phyloP scores from a whole-genome alignment of 2,329 filamentous ascomycete species.

The Periconia sp. region DNA sequence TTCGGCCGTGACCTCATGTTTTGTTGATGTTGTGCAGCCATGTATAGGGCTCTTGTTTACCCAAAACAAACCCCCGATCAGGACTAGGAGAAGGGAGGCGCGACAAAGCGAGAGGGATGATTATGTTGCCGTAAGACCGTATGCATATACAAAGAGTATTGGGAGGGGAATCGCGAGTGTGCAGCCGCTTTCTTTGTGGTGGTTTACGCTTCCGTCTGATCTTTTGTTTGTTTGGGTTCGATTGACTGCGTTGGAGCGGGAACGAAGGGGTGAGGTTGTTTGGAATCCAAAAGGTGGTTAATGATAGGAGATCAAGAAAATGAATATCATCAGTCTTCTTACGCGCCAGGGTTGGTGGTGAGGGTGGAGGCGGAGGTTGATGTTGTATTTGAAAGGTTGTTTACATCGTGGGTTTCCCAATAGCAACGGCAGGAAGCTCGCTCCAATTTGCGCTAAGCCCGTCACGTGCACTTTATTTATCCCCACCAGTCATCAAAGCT shows the following conservation, averaged over 20 bases:
- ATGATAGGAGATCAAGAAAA: neutral
- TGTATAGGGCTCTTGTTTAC: conserved; percentile 30
- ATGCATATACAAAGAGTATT: neutral
- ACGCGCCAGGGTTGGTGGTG: neutral
- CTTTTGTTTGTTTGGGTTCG: conserved; percentile 1
- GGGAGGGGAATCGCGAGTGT: neutral
- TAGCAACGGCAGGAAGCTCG: too few relatives aligned
- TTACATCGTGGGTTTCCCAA: neutral
- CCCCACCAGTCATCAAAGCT: too few relatives aligned
- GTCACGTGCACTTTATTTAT: too few relatives aligned
- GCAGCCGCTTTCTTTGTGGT: neutral
- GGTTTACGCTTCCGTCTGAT: neutral
- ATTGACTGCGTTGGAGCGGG: neutral
- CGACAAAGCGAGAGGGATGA: neutral
- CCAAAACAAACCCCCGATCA: conserved; percentile 30
- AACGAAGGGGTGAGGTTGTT: neutral
- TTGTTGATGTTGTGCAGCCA: conserved; percentile 41
- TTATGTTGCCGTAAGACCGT: neutral
- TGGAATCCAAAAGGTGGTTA: neutral
- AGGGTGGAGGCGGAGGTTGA: neutral
- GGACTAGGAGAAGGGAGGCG: neutral
- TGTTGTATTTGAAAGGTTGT: neutral
- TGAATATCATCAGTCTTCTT: neutral
- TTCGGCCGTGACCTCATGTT: conserved; percentile 42
- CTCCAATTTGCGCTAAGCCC: too few relatives aligned